Conservation (phyloP, 2,329 filamentous ascomycete genomes). For the Colletotrichum orbiculare region DNA sequence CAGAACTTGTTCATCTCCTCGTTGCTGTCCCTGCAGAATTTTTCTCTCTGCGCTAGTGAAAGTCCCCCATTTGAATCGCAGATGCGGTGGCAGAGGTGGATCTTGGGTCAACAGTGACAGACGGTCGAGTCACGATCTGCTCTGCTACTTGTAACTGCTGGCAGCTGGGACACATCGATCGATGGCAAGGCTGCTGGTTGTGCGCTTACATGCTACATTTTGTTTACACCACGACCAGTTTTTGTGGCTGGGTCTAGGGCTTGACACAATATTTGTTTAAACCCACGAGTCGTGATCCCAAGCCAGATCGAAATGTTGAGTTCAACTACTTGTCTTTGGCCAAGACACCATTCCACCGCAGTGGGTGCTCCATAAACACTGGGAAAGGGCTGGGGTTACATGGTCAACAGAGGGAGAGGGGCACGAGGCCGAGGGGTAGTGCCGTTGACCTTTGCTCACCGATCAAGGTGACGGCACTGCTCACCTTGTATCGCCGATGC, state of each 20-base stretch:
- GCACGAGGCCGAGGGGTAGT: conserved; percentile 8
- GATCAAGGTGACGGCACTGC: conserved; percentile 19
- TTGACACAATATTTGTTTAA: neutral
- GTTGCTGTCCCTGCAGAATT: conserved; percentile 32
- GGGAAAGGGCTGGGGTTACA: conserved; percentile 11
- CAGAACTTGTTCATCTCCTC: conserved; percentile 27
- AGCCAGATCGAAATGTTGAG: neutral
- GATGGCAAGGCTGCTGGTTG: neutral
- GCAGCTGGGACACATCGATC: neutral
- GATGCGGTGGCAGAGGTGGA: conserved; percentile 18
- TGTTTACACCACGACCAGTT: neutral
- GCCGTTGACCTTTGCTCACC: conserved; percentile 24
- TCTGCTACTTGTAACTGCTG: neutral
- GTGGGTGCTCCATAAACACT: neutral
- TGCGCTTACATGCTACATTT: neutral
- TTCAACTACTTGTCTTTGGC: neutral
- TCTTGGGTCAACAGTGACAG: conserved; percentile 7
- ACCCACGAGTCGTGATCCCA: conserved; percentile 10
- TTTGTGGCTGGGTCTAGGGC: conserved; percentile 12
- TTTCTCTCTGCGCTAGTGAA: conserved; percentile 13
- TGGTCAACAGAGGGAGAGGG: conserved; percentile 8
- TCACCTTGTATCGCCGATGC: conserved; percentile 31
- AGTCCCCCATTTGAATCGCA: neutral
- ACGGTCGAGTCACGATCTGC: conserved; percentile 23
- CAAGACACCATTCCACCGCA: conserved; percentile 5